These are phyloP conservation scores for Backusella tuberculispora DNA, from an alignment of 192 early-diverging fungal genomes.

Conservation along the genomic window DNA sequence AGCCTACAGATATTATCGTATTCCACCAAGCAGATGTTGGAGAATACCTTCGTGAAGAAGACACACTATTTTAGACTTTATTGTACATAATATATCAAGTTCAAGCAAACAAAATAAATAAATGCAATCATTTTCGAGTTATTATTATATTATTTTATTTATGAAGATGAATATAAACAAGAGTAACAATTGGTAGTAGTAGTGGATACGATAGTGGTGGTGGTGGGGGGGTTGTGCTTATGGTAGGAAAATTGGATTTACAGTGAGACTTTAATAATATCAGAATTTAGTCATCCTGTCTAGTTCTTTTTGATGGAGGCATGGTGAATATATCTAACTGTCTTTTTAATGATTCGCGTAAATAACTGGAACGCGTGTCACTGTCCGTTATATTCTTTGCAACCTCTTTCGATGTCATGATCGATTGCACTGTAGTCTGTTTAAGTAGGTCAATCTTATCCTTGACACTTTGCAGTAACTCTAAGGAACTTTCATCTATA, in stretches of 20 bases:
- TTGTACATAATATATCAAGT: constrained; percentile 18
- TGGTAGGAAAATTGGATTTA: no score
- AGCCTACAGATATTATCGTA: constrained; percentile 92
- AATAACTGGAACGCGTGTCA: neutral
- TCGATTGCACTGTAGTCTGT: neutral
- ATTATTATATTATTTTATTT: neutral
- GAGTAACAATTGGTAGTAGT: no score
- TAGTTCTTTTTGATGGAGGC: neutral
- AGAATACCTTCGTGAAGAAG: constrained; percentile 88
- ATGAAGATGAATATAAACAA: no score
- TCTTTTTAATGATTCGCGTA: neutral
- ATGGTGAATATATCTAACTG: neutral
- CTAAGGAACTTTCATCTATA: neutral
- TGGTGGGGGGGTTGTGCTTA: no score
- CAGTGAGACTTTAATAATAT: neutral
- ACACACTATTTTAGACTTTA: constrained; percentile 66
- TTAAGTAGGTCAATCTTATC: neutral
- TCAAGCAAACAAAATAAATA: neutral
- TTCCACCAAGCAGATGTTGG: constrained; percentile 99
- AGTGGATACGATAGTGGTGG: no score
- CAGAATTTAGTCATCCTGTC: neutral
- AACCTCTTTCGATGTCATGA: neutral
- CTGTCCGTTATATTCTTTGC: neutral
- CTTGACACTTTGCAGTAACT: neutral
- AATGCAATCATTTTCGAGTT: neutral